Evolutionary conservation across 352 stramenopile species (phyloP), one percentile per base, ranked within the genome.

Genomic region (Phytophthora podocarpi): DNA sequence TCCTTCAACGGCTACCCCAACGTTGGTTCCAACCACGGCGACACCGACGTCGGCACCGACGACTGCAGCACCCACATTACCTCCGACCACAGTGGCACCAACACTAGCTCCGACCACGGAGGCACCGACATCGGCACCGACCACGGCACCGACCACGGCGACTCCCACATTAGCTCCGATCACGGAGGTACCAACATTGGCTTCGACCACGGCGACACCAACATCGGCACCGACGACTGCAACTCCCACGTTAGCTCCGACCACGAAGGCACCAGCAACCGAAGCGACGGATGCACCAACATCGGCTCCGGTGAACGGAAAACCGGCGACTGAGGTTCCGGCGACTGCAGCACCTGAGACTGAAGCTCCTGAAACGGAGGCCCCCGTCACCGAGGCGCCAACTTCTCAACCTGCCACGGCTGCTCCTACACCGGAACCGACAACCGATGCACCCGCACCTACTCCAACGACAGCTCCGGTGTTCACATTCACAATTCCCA

Each of bases 351-450:
- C 15, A 27, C 23, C 23, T 6, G 32, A 18, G 3, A 55, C 46
- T 13, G 9, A 36, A 40, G 43, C 16, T 1, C 27, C 43, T 27
- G 4, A 16, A 39, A 39, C 28, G 8, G 43, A 51, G 16, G 6
- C 43, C 1, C 27, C 31, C 7, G n/a, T n/a, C n/a, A n/a, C n/a
- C n/a, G n/a, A n/a, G n/a, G n/a, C n/a, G n/a, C n/a, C n/a, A n/a
- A 34, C 31, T 1, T 32, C 16, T 40, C n/a, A 20, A 9, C 48
- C 54, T 4, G 36, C 40, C 1, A 70, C 61, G 13, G 50, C 41
- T n/a, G 34, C 56, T 20, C 63, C 64, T 10, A 59, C 67, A n/a
- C 18, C 37, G 10, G 27, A 32, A 30, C 23, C 56, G 1, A 30
- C 40, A 3, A 65, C 57, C 0, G 30, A 65, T n/a, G 35, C 69